Conservation (phyloP, 192 early-diverging fungal species). For the Rhizophagus clarus region DNA sequence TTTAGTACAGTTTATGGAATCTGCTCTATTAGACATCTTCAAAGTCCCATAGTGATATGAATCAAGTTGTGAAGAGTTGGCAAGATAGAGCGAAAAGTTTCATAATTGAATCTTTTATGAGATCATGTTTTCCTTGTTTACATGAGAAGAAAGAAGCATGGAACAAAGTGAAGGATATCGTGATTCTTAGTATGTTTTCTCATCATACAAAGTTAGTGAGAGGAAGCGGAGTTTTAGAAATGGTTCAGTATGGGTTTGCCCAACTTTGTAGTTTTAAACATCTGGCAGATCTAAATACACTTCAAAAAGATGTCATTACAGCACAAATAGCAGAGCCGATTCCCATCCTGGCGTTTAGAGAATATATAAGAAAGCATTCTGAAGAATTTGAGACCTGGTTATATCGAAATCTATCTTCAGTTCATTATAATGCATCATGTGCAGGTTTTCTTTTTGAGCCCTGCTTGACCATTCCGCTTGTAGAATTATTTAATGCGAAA, state of each 20-base stretch:
- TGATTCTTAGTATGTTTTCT: background rate
- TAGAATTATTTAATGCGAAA: background rate
- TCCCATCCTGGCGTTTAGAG: background rate
- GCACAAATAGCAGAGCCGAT: background rate
- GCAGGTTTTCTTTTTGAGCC: background rate
- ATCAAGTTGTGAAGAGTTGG: no score
- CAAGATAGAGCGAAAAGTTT: background rate
- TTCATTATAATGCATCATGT: background rate
- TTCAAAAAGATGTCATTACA: background rate
- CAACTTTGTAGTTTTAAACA: background rate
- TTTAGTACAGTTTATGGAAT: no score
- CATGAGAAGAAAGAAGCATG: background rate
- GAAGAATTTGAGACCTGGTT: background rate
- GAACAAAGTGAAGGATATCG: background rate
- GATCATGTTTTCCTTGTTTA: background rate
- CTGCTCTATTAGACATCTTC: no score
- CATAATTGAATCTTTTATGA: background rate
- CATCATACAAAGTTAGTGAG: background rate
- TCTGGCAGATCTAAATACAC: no score
- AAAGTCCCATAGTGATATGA: no score
- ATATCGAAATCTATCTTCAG: background rate
- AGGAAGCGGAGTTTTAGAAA: background rate
- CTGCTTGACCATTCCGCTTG: background rate
- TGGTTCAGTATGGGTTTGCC: background rate
- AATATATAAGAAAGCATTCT: background rate